Evolutionary conservation across 2,329 filamentous ascomycete species (phyloP).

Genomic region (Xylariales sp.): DNA sequence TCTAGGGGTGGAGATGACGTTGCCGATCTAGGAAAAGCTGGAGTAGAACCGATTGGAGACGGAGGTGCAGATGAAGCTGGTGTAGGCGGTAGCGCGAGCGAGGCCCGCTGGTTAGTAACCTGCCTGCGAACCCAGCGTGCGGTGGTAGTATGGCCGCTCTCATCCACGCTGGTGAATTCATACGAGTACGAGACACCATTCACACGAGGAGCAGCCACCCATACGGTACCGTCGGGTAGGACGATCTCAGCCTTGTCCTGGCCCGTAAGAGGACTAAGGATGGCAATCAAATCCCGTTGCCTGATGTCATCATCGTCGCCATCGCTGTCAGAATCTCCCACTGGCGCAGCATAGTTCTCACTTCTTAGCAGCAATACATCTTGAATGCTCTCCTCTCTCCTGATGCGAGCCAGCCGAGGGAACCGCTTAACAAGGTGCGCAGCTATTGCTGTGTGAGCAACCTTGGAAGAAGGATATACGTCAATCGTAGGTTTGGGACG

Average conservation of each 20-base stretch:
- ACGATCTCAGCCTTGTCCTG: slow-evolving; percentile 61
- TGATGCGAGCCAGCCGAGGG: slow-evolving; percentile 59
- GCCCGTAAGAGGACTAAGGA: slow-evolving; percentile 59
- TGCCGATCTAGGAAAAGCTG: neutral
- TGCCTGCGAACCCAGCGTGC: slow-evolving; percentile 64
- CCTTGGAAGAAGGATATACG: slow-evolving; percentile 63
- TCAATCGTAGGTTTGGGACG: slow-evolving; percentile 68
- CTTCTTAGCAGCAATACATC: slow-evolving; percentile 69
- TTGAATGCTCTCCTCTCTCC: slow-evolving; percentile 59
- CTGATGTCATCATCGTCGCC: slow-evolving; percentile 38
- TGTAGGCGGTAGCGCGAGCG: slow-evolving; percentile 16
- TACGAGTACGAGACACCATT: slow-evolving; percentile 47
- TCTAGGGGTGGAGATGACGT: slow-evolving; percentile 26
- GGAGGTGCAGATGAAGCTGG: slow-evolving; percentile 5
- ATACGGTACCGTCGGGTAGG: slow-evolving; percentile 58
- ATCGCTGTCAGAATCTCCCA: slow-evolving; percentile 25
- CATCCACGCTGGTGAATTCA: slow-evolving; percentile 60
- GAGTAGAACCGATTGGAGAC: neutral
- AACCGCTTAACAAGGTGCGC: slow-evolving; percentile 57
- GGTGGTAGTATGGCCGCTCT: slow-evolving; percentile 53
- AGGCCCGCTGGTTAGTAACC: slow-evolving; percentile 21
- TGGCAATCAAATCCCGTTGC: slow-evolving; percentile 54
- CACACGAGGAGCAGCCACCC: slow-evolving; percentile 47
- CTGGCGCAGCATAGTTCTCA: slow-evolving; percentile 55
- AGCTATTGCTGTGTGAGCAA: slow-evolving; percentile 51